phyloP scores from a whole-genome alignment of 257 asterid species.

The Solanum habrochaites region DNA sequence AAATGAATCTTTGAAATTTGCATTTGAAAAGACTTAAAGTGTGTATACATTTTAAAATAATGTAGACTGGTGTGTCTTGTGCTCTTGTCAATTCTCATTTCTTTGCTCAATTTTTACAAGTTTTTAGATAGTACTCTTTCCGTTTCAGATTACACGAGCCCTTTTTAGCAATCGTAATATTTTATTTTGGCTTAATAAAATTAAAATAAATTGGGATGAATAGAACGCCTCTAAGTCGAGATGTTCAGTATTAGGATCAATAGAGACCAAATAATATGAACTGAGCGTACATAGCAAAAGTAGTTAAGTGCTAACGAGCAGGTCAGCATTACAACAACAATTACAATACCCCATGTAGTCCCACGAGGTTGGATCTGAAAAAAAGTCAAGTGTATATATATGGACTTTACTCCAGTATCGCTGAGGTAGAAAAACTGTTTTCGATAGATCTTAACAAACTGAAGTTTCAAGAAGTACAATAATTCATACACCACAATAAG shows the following conservation, averaged over 20 bases:
- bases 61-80: neutral
- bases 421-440: neutral
- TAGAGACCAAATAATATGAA: no score
- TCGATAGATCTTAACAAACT: neutral
- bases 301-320: no score
- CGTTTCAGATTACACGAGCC: accelerated
- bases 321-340: neutral
- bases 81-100: neutral
- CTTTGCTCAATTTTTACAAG: neutral
- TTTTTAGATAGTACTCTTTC: neutral
- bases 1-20: neutral
- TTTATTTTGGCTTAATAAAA: no score
- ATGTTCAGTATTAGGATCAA: neutral
- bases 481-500: neutral
- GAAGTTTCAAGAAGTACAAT: neutral
- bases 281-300: no score
- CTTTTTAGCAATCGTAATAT: no score
- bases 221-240: no score
- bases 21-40: neutral
- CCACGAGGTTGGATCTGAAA: no score
- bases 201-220: no score
- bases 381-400: no score
- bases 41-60: neutral
- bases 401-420: neutral
- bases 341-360: neutral